Evolutionary conservation across 1,284 basidiomycete species (phyloP).

Genomic region (Tilletia horrida): DNA sequence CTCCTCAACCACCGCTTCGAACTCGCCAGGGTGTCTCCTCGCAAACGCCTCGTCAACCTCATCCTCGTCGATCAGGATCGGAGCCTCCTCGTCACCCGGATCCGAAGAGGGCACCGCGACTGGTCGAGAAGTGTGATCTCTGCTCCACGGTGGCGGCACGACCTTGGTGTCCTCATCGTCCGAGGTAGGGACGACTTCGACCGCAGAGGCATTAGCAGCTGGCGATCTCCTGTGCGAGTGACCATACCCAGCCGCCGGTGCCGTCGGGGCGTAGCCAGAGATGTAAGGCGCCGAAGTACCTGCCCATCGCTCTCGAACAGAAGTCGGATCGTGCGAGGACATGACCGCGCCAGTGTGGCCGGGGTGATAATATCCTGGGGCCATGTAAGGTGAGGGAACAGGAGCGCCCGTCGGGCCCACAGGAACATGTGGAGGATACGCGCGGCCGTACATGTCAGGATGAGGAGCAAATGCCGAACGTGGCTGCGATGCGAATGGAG

Average conservation of each 20-base stretch:
- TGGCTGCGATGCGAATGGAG: constrained; percentile 38
- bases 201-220: neutral
- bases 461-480: constrained; percentile 40
- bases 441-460: neutral
- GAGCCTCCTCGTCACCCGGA: constrained; percentile 56
- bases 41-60: constrained; percentile 35
- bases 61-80: constrained; percentile 56
- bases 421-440: neutral
- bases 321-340: too few species aligned
- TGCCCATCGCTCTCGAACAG: too few species aligned
- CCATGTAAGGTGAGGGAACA: too few species aligned
- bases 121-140: neutral
- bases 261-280: too few species aligned
- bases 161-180: neutral
- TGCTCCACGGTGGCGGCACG: too few species aligned
- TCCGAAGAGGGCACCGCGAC: constrained; percentile 7
- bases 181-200: neutral
- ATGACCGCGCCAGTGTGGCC: too few species aligned
- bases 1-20: constrained; percentile 23
- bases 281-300: too few species aligned
- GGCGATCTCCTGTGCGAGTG: too few species aligned
- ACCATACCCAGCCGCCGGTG: too few species aligned
- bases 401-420: too few species aligned
- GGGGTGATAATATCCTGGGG: too few species aligned
- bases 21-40: constrained; percentile 48